Evolutionary conservation across 441 rosid genomes (phyloP).

Genomic region (Syzygium malaccense): DNA sequence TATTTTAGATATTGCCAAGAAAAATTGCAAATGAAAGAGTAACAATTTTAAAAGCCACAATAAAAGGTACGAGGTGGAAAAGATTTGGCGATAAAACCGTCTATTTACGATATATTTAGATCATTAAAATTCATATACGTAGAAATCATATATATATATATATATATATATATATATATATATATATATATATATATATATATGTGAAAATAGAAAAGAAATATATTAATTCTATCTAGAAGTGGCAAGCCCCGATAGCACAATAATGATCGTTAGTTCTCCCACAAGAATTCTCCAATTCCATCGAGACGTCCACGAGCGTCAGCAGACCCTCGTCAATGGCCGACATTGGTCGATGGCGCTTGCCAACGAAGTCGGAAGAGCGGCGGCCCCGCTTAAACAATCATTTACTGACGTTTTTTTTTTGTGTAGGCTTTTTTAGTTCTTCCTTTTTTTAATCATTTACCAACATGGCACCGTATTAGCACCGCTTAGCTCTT

Average conservation of each 20-base stretch:
- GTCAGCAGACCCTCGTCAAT: too few relatives aligned
- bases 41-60: neutral
- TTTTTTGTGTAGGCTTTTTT: fast-evolving
- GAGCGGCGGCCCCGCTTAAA: fast-evolving
- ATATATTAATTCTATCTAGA: neutral
- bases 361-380: fast-evolving
- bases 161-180: too few relatives aligned
- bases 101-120: too few relatives aligned
- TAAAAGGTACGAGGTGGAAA: neutral
- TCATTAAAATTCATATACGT: neutral
- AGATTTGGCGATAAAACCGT: neutral
- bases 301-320: too few relatives aligned
- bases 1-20: neutral
- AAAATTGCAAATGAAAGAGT: neutral
- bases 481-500: too few relatives aligned
- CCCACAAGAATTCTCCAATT: too few relatives aligned
- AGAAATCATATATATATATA: neutral
- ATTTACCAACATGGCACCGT: fast-evolving
- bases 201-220: neutral
- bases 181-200: neutral
- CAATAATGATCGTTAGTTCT: too few relatives aligned
- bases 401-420: too few relatives aligned
- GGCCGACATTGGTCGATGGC: too few relatives aligned
- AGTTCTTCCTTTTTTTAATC: neutral
- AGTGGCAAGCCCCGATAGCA: too few relatives aligned